Base-by-base conservation (phyloP, 2,329 filamentous ascomycete species). In the Dendryphion nanum region DNA sequence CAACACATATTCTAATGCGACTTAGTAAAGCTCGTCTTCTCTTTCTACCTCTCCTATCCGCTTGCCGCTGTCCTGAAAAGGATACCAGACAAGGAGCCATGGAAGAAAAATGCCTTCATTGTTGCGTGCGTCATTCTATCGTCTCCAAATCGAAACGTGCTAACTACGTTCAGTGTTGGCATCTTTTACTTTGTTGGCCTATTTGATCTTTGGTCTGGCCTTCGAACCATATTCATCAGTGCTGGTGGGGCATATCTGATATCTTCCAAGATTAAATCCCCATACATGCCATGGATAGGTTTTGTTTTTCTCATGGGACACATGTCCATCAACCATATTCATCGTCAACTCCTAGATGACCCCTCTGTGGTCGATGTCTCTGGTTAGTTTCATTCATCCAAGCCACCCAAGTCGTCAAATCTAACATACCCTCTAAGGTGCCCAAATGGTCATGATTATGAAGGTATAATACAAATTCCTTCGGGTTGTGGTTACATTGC, bases 401-500 rank as follows among this genome's bases (percentile, higher is more conserved):
- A 16, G 29, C n/a, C 23, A 26, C 23, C 10, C n/a, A n/a, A 8
- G n/a, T 26, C n/a, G 10, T 8, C 23, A 10, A 26, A 26, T 8
- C 23, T 26, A 26, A 26, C 23, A 26, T 10, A 8, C 23, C 23
- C 14, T 16, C 10, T 14, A 30, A 40, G 68, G 86, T 28, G 89
- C 91, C 1, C 93, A 98, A 67, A 98, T 98, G 93, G 93, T 98
- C 21, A 71, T 97, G 53, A 84, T 97, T 47, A 98, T 98, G 89
- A 98, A 98, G 68, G 61, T 63, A 43, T 14, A 29, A 18, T 38
- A 31, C 10, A 26, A 26, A 26, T n/a, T 10, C 23, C 18, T 20
- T 7, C 18, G 5, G n/a, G 18, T 18, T 7, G 33, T 18, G 12
- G n/a, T n/a, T 18, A 33, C 30, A 23, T 29, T 17, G 33, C 44